phyloP scores from a whole-genome alignment of 2,329 filamentous ascomycete genomes.

The Fusarium buxicola region DNA sequence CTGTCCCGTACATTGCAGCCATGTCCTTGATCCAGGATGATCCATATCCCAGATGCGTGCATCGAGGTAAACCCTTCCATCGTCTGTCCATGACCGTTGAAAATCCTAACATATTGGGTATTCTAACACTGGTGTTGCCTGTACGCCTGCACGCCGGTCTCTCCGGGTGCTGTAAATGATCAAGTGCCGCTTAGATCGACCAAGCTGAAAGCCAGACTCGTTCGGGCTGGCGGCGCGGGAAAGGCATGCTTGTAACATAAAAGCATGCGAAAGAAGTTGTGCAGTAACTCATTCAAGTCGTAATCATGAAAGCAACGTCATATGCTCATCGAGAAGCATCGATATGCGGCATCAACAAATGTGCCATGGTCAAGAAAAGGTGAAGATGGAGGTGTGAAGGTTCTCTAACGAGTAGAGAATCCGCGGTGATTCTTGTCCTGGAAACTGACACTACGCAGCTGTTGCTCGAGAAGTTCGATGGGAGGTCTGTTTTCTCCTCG shows the following conservation, averaged over 20 bases:
- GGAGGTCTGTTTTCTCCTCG: constrained; percentile 61
- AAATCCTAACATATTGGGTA: constrained; percentile 43
- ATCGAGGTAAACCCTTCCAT: constrained; percentile 18
- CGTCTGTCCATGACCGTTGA: constrained; percentile 35
- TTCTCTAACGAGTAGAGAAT: constrained; percentile 33
- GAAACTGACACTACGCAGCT: constrained; percentile 27
- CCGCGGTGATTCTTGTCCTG: constrained; percentile 29
- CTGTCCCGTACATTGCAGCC: constrained; percentile 18
- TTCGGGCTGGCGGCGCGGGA: not conserved
- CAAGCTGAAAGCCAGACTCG: constrained; percentile 16
- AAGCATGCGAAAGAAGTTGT: constrained; percentile 26
- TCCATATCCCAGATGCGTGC: constrained; percentile 19
- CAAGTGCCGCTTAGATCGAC: constrained; percentile 5
- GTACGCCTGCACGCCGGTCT: constrained; percentile 19
- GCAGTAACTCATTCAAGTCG: constrained; percentile 44
- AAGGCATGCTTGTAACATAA: constrained; percentile 16
- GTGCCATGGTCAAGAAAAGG: constrained; percentile 14
- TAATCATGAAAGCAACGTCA: constrained; percentile 50
- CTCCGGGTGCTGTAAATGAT: constrained; percentile 22
- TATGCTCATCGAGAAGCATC: constrained; percentile 43
- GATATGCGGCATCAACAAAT: constrained; percentile 9
- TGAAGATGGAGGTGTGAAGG: constrained; percentile 9
- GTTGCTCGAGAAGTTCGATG: constrained; percentile 30
- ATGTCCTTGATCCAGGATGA: constrained; percentile 15
- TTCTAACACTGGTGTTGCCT: constrained; percentile 37